A percentile compares a stretch with the other conserved stretches of the same genome.
Conservation (phyloP, 768 basidiomycete genomes). For the Dacryopinax primogenitus region DNA sequence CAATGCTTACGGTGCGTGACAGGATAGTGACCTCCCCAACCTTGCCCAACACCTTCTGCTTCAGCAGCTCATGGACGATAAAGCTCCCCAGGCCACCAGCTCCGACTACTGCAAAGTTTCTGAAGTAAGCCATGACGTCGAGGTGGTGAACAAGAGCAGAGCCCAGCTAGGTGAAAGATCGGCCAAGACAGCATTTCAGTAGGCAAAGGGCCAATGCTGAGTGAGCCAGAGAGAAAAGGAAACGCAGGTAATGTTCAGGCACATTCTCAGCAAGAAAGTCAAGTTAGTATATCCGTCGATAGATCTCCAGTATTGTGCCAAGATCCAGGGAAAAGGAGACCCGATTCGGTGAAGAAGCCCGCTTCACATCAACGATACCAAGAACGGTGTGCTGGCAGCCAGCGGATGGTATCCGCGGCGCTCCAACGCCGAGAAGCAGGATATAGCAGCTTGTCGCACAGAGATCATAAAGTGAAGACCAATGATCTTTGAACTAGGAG, state of each 20-base stretch:
- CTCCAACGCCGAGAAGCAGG: too few species aligned
- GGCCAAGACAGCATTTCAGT: not conserved
- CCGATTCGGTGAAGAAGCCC: too few species aligned
- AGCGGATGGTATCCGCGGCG: too few species aligned
- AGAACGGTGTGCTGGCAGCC: too few species aligned
- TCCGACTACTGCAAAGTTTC: slow-evolving; percentile 11
- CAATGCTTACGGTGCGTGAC: not conserved
- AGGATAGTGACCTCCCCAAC: slow-evolving; percentile 11
- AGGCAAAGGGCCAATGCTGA: not conserved
- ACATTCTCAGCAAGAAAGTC: not conserved
- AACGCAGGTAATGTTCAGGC: not conserved
- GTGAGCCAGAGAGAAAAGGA: not conserved
- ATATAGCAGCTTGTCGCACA: too few species aligned
- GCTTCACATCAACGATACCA: too few species aligned
- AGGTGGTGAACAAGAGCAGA: not conserved
- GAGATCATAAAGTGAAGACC: too few species aligned
- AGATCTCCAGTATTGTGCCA: not conserved
- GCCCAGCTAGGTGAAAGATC: not conserved
- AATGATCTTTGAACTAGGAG: too few species aligned
- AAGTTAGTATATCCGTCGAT: not conserved
- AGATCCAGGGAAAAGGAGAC: too few species aligned
- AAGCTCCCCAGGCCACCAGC: slow-evolving; percentile 12
- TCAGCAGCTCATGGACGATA: slow-evolving; percentile 12
- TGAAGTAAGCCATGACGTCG: not conserved
- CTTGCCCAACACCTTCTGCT: slow-evolving; percentile 1